Evolutionary conservation across 148 eudicot species (phyloP).

Genomic region (Mesembryanthemum crystallinum): DNA sequence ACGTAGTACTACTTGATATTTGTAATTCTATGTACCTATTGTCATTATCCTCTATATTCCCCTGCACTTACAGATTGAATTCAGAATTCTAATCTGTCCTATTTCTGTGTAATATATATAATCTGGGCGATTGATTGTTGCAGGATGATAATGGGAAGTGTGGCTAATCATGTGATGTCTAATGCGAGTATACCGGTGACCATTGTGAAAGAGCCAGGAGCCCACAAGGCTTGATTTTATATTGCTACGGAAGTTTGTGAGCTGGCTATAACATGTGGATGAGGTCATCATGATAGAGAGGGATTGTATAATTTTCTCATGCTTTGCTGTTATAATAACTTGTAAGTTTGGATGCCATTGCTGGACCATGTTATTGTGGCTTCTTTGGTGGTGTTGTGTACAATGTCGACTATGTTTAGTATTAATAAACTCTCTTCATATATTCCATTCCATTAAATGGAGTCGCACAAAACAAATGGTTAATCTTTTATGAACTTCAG

Average conservation of each 20-base stretch:
- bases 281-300: neutral
- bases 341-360: neutral
- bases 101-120: neutral
- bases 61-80: too few species aligned
- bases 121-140: neutral
- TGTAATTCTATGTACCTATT: too few species aligned
- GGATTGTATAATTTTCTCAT: neutral
- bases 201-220: conserved; percentile 55
- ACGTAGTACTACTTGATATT: too few species aligned
- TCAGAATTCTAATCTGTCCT: too few species aligned
- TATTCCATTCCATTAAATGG: too few species aligned
- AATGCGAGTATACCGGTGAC: conserved; percentile 65
- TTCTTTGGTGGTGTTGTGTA: too few species aligned
- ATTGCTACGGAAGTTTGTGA: neutral
- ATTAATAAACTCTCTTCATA: too few species aligned
- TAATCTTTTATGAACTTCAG: too few species aligned
- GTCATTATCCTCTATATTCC: too few species aligned
- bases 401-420: too few species aligned
- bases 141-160: conserved; percentile 89
- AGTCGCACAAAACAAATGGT: too few species aligned
- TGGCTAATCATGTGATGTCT: conserved; percentile 60
- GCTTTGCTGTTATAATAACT: conserved; percentile 3
- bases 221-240: conserved; percentile 21
- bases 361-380: too few species aligned
- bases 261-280: neutral